Evolutionary conservation across 1,284 basidiomycete species (phyloP), one percentile per base, ranked within the genome.

Genomic region (Rhodotorula sp.): DNA sequence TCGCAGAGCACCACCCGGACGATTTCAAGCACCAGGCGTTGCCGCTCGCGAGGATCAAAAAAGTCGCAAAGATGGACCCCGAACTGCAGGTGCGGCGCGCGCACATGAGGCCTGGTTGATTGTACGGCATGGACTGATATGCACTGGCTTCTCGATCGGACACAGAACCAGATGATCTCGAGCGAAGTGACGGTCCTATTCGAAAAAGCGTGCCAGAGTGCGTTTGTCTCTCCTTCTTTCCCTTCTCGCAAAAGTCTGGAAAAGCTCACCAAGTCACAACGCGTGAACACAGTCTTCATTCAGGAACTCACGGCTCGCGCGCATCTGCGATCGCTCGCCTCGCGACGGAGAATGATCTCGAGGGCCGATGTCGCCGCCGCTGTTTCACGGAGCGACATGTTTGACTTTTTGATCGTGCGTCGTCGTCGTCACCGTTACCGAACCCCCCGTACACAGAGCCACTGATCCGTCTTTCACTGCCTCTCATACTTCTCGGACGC

Each of bases 11-110:
- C 78, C 90, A 91, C 79, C 90, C 88, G 0, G 90, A 90, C 49
- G 91, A 93, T 81, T 92, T 91, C 78, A 85, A 91, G 70, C 91
- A 92, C 79, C 91, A 91, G 0, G 88, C 90, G 10, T 84, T 93
- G n/a, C 91, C 92, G 10, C 83, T 97, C 48, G 93, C 93, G 21
- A 85, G 93, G 79, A 96, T 97, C 78, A 97, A 97, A 85, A 96
- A 97, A 82, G 94, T 97, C 75, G 97, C 97, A 92, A 97, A 97
- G 86, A 93, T 90, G 81, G 93, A 97, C 84, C 93, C 93, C 31
- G 93, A 96, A 78, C 92, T 97, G 74, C 93, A 93, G 85, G 92
- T 93, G 80, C 79, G 87, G 34, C 34, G 34, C 3, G 34, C 5
- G 34, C 3, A 34, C 3, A 3, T 5, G 34, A 34, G 7, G 34